Evolutionary conservation across 495 filamentous ascomycete genomes (phyloP).

Genomic region (Astrocystis sublimbata): DNA sequence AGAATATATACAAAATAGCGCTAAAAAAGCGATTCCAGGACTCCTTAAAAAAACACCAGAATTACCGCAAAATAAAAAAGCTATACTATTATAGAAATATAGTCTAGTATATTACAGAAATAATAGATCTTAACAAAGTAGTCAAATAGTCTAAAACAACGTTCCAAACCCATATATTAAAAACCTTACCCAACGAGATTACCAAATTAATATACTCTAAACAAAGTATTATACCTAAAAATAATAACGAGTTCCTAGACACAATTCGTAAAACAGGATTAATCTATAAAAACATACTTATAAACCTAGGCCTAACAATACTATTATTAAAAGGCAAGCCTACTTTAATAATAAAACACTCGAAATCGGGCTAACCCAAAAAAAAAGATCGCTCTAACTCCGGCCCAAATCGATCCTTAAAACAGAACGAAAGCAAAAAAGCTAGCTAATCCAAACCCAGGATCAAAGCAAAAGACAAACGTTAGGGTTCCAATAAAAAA

Average conservation of each 20-base stretch:
- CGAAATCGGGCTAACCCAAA: neutral
- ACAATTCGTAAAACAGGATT: neutral
- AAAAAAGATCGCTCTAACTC: too few species aligned
- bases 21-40: too few species aligned
- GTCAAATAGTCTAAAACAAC: neutral
- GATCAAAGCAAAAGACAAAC: too few species aligned
- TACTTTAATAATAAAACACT: neutral
- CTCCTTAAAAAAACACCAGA: too few species aligned
- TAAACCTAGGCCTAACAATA: neutral
- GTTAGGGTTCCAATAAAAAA: too few species aligned
- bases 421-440: neutral
- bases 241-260: neutral
- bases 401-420: neutral
- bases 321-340: neutral
- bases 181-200: neutral
- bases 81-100: too few species aligned
- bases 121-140: neutral
- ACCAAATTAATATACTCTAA: neutral
- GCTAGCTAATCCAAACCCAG: neutral
- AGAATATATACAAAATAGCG: too few species aligned
- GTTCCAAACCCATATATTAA: neutral
- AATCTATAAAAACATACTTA: constrained; percentile 1
- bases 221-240: neutral
- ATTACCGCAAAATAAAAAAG: too few species aligned
- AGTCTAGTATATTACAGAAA: too few species aligned